Evolutionary conservation across 495 filamentous ascomycete species (phyloP), one percentile per base, ranked within the genome.

Genomic region (Tuber melanosporum): DNA sequence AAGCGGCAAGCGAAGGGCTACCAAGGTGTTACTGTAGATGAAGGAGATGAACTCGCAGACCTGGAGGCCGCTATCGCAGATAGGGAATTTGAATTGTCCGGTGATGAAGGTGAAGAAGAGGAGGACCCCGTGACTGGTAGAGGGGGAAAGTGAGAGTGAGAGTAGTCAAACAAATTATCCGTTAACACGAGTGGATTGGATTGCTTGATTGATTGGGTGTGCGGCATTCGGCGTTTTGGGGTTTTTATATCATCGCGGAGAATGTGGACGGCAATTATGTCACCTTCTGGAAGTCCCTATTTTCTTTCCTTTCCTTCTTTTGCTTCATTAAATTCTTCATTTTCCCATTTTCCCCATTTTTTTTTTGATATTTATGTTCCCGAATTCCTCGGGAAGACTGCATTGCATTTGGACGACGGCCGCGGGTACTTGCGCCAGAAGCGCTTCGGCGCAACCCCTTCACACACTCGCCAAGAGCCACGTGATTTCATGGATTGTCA

Each of bases 1-100:
- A 93, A 93, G 81, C 89, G 96, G 71, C 86, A 90, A 82, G 89
- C 89, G 69, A 92, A 91, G 78, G 75, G 74, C 12, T 82, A 82
- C 44, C 81, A 82, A 32, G 66, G 75, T 8, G 80, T 82, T 44
- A 73, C 80, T 4, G 70, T 74, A 49, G 73, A 66, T 71, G 73
- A 32, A 49, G 77, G 74, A 8, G 75, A 83, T 52, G 82, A 83
- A 49, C 78, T 83, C 9, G 86, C 87, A n/a, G 89, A 90, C 82
- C 81, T 90, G 47, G 89, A 90, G 82, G 82, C 89, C 42, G 87
- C 88, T 1, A 49, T 71, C 39, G 74, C n/a, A n/a, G 77, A 66
- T 36, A 36, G 57, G 57, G 57, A 66, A 36, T 66, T 66, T 66
- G 57, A 66, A 66, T 36, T 66, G 9, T 85, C 87, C 3, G 85